These are phyloP conservation scores for Suillus lakei DNA, from an alignment of 768 basidiomycete species.

Conservation along the genomic window DNA sequence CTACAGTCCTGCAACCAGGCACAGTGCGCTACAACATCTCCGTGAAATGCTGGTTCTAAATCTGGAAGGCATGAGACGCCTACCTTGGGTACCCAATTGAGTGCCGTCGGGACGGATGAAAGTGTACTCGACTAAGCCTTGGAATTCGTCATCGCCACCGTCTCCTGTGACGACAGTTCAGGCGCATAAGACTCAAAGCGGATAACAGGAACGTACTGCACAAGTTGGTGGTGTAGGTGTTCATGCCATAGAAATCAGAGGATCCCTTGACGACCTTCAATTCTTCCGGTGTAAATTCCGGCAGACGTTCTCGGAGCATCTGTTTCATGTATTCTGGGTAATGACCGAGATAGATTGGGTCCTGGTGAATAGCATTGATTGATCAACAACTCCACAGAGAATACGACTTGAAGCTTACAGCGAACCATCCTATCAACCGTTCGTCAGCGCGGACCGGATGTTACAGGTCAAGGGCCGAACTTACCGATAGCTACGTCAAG, in stretches of 20 bases:
- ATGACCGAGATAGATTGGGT: slow-evolving; percentile 72
- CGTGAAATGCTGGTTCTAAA: neutral
- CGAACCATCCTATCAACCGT: slow-evolving; percentile 54
- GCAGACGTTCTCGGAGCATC: slow-evolving; percentile 62
- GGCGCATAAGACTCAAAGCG: neutral
- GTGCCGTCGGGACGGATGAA: slow-evolving; percentile 68
- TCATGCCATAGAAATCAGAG: slow-evolving; percentile 76
- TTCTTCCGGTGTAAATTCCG: slow-evolving; percentile 61
- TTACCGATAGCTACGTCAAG: slow-evolving; percentile 74
- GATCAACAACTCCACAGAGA: neutral
- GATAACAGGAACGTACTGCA: slow-evolving; percentile 45
- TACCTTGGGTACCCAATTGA: slow-evolving; percentile 66
- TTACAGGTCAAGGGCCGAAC: slow-evolving; percentile 35
- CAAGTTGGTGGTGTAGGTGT: slow-evolving; percentile 72
- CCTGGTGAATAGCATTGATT: slow-evolving; percentile 33
- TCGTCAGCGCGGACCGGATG: slow-evolving; percentile 27
- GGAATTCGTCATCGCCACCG: slow-evolving; percentile 67
- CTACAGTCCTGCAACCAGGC: slow-evolving; percentile 70
- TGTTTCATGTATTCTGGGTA: slow-evolving; percentile 65
- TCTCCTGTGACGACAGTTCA: slow-evolving; percentile 44
- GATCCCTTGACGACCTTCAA: slow-evolving; percentile 61
- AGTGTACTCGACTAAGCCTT: slow-evolving; percentile 62
- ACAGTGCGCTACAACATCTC: slow-evolving; percentile 51
- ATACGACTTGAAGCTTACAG: slow-evolving; percentile 40
- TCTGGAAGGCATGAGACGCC: slow-evolving; percentile 13